phyloP scores from a whole-genome alignment of 106 monocot species.

The Acorus gramineus region DNA sequence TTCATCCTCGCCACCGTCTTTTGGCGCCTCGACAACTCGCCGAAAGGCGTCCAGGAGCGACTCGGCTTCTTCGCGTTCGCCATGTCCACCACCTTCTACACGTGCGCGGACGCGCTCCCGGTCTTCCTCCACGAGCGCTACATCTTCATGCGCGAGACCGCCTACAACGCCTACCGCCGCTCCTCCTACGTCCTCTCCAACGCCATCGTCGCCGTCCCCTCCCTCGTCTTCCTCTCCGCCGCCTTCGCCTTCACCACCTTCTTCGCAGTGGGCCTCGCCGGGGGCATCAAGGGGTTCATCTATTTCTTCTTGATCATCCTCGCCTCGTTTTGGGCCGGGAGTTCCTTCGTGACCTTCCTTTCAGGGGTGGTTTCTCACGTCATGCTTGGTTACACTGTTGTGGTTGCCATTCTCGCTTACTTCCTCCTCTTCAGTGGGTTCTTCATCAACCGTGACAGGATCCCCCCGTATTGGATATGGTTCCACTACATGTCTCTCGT shows the following conservation, averaged over 20 bases:
- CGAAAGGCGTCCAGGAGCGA: constrained; percentile 79
- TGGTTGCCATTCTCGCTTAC: constrained; percentile 69
- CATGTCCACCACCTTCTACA: constrained; percentile 93
- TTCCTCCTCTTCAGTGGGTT: constrained; percentile 91
- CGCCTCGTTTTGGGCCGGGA: constrained; percentile 89
- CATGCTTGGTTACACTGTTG: constrained; percentile 76
- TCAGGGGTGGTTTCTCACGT: constrained; percentile 71
- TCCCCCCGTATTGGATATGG: constrained; percentile 86
- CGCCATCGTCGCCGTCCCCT: constrained; percentile 64
- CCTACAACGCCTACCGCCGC: constrained; percentile 92
- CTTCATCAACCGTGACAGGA: constrained; percentile 80
- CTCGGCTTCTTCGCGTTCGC: constrained; percentile 92
- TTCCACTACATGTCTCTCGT: constrained; percentile 92
- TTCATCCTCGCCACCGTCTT: constrained; percentile 92
- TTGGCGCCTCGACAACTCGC: constrained; percentile 77
- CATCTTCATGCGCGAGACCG: constrained; percentile 94
- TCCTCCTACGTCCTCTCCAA: constrained; percentile 94
- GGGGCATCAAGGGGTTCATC: constrained; percentile 53
- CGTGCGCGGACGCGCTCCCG: constrained; percentile 86
- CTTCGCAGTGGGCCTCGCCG: constrained; percentile 81
- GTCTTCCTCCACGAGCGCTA: constrained; percentile 88
- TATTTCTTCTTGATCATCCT: constrained; percentile 73
- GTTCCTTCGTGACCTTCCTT: constrained; percentile 86
- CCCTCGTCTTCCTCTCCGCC: constrained; percentile 48
- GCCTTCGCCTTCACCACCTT: constrained; percentile 75